Percentiles rank a stretch among this genome's conserved stretches.
Evolutionary conservation across 768 basidiomycete species (phyloP).

Genomic region (Dacryopinax spathularia): DNA sequence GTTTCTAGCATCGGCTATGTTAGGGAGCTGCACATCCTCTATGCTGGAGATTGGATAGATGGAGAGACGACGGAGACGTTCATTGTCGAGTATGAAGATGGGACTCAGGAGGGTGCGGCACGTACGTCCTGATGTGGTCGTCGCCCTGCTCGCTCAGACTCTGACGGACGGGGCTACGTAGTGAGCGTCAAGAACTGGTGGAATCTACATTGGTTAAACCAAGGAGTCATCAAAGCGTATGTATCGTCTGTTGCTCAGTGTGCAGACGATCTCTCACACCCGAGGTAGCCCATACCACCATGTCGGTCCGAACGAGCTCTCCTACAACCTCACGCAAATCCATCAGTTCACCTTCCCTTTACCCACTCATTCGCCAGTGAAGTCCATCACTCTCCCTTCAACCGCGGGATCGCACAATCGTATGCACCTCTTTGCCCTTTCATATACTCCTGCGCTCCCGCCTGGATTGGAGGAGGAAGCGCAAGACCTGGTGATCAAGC

Average conservation of each 20-base stretch:
- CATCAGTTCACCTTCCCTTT: slow-evolving; percentile 14
- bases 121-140: slow-evolving; percentile 1
- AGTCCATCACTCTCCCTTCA: slow-evolving; percentile 29
- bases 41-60: slow-evolving; percentile 30
- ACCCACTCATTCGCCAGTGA: slow-evolving; percentile 28
- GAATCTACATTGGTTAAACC: slow-evolving; percentile 17
- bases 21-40: slow-evolving; percentile 30
- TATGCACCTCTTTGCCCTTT: slow-evolving; percentile 19
- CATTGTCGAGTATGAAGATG: slow-evolving; percentile 20
- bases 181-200: slow-evolving; percentile 16
- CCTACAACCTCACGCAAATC: slow-evolving; percentile 16
- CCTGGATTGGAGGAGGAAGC: neutral
- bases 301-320: neutral
- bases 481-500: neutral
- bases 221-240: slow-evolving; percentile 13
- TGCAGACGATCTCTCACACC: neutral
- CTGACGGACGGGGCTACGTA: neutral
- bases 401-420: slow-evolving; percentile 21
- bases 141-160: neutral
- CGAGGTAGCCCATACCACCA: slow-evolving; percentile 16
- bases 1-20: slow-evolving; percentile 20
- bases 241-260: neutral
- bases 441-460: slow-evolving; percentile 10
- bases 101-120: slow-evolving; percentile 10
- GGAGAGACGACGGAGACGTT: slow-evolving; percentile 37